Evolutionary conservation across 2,329 filamentous ascomycete species (phyloP).

Genomic region (Verticillium isaacii): DNA sequence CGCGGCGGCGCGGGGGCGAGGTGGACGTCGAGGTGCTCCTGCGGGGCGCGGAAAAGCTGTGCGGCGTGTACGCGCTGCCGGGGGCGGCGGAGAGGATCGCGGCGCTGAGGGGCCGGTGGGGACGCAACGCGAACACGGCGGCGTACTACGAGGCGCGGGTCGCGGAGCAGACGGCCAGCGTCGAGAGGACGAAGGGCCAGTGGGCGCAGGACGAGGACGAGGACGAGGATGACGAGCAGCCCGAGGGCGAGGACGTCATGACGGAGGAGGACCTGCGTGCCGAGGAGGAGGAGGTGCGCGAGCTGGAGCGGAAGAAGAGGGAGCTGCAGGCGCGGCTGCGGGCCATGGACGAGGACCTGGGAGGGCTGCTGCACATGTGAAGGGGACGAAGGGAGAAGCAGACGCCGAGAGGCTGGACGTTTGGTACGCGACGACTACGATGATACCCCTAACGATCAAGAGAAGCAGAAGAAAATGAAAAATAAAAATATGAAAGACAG

Average conservation of each 20-base stretch:
- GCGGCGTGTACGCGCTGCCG: slow-evolving; percentile 77
- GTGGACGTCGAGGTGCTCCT: slow-evolving; percentile 84
- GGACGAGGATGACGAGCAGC: slow-evolving; percentile 38
- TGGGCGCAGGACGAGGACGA: slow-evolving; percentile 52
- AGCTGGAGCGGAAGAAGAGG: slow-evolving; percentile 51
- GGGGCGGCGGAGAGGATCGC: slow-evolving; percentile 75
- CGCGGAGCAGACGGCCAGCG: slow-evolving; percentile 66
- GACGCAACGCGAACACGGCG: slow-evolving; percentile 67
- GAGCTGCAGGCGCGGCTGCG: slow-evolving; percentile 49
- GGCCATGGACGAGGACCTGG: slow-evolving; percentile 52
- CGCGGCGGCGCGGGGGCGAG: slow-evolving; percentile 47
- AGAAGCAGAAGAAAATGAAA: not conserved
- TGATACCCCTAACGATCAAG: slow-evolving; percentile 1
- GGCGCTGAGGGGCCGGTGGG: slow-evolving; percentile 65
- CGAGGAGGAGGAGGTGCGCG: slow-evolving; percentile 63
- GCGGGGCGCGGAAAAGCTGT: slow-evolving; percentile 83
- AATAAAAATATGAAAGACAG: not conserved
- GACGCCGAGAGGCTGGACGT: not conserved
- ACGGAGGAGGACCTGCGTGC: slow-evolving; percentile 64
- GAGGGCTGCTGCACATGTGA: slow-evolving; percentile 49
- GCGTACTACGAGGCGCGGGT: slow-evolving; percentile 78
- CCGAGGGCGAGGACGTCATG: slow-evolving; percentile 39
- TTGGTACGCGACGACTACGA: slow-evolving; percentile 1
- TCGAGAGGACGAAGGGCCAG: slow-evolving; percentile 64
- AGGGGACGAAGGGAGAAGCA: not conserved